Percentiles rank a stretch among this genome's conserved stretches.
Evolutionary conservation across 805 yeast genomes (phyloP).

Genomic region (Suhomyces emberorum): DNA sequence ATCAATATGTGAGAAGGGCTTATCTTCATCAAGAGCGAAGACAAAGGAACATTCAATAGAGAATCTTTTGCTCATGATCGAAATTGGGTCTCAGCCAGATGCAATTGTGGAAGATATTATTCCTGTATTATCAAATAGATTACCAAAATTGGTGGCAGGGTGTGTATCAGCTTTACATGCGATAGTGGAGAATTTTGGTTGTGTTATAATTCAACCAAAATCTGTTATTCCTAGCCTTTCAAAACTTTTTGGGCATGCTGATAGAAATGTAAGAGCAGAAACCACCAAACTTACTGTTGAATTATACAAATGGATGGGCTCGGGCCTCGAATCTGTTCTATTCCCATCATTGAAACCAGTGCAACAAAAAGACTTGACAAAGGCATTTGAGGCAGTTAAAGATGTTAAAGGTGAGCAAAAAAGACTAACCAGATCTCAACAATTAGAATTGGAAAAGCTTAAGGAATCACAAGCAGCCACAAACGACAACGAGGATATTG

Average conservation of each 20-base stretch:
- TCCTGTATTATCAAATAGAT: slow-evolving; percentile 57
- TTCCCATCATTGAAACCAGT: slow-evolving; percentile 81
- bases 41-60: slow-evolving; percentile 67
- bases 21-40: slow-evolving; percentile 69
- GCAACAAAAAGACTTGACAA: slow-evolving; percentile 79
- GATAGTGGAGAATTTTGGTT: slow-evolving; percentile 61
- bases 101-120: slow-evolving; percentile 63
- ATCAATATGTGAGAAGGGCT: slow-evolving; percentile 74
- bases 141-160: slow-evolving; percentile 79
- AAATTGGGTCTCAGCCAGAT: slow-evolving; percentile 57
- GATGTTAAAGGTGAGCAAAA: slow-evolving; percentile 45
- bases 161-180: slow-evolving; percentile 54
- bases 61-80: slow-evolving; percentile 59
- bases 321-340: slow-evolving; percentile 52
- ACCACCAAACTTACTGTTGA: slow-evolving; percentile 67
- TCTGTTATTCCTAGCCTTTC: slow-evolving; percentile 56
- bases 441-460: slow-evolving; percentile 27
- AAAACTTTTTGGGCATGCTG: slow-evolving; percentile 79
- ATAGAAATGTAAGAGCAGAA: slow-evolving; percentile 78
- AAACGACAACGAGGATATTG: slow-evolving; percentile 16
- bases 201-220: slow-evolving; percentile 54
- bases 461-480: background rate
- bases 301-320: slow-evolving; percentile 73
- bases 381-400: slow-evolving; percentile 56
- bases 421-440: slow-evolving; percentile 54